A percentile compares a stretch with the other conserved stretches of the same genome.
These are phyloP conservation scores for Penicillium daleae DNA, from an alignment of 495 filamentous ascomycete genomes.

Conservation along the genomic window DNA sequence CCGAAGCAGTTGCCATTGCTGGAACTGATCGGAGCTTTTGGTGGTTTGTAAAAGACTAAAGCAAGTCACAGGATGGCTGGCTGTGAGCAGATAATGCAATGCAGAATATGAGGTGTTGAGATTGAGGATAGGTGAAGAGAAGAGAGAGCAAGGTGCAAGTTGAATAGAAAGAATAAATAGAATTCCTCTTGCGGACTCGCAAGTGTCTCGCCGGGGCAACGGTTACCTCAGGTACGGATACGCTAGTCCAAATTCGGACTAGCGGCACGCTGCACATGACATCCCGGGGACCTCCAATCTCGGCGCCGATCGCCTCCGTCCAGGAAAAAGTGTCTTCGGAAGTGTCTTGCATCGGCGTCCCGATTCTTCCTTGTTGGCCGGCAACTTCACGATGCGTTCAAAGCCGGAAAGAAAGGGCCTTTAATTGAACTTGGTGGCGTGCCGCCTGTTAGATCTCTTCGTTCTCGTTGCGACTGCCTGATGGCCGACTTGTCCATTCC, in stretches of 20 bases:
- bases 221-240: constrained; percentile 46
- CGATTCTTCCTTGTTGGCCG: background rate
- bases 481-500: constrained; percentile 22
- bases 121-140: constrained; percentile 29
- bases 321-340: background rate
- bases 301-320: constrained; percentile 17
- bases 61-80: constrained; percentile 16
- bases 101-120: constrained; percentile 35
- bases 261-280: constrained; percentile 33
- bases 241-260: constrained; percentile 27
- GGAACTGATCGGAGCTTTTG: constrained; percentile 20
- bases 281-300: constrained; percentile 35
- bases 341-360: constrained; percentile 2
- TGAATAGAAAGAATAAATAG: constrained; percentile 45
- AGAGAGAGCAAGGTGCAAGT: constrained; percentile 21
- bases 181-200: constrained; percentile 34
- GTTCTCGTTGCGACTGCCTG: constrained; percentile 14
- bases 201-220: constrained; percentile 43
- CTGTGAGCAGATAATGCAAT: constrained; percentile 25
- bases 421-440: background rate
- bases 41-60: constrained; percentile 27
- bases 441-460: constrained; percentile 2
- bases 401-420: background rate
- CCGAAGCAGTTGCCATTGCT: constrained; percentile 83
- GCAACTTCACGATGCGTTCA: constrained; percentile 3